phyloP scores from a whole-genome alignment of 257 asterid genomes.

The Capsicum chinense region DNA sequence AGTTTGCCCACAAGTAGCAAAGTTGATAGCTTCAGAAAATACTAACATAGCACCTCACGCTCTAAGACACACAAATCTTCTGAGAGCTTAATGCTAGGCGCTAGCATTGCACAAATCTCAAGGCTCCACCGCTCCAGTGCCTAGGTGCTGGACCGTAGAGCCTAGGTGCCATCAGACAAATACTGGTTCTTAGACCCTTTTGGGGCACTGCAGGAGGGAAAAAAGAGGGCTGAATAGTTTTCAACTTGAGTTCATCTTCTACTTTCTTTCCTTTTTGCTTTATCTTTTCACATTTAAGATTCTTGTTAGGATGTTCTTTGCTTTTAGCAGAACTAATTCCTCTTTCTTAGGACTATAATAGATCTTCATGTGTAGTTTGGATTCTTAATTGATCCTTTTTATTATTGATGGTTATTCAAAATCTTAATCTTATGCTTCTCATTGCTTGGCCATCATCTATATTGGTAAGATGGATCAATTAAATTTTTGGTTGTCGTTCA shows the following conservation, averaged over 20 bases:
- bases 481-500: constrained; percentile 13
- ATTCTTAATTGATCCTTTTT: constrained; percentile 29
- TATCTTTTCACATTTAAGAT: neutral
- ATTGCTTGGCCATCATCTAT: neutral
- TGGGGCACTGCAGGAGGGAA: neutral
- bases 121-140: neutral
- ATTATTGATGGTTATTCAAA: constrained; percentile 33
- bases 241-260: neutral
- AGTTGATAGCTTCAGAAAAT: neutral
- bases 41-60: neutral
- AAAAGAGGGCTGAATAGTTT: neutral
- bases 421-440: constrained; percentile 8
- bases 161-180: neutral
- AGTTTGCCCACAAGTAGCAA: neutral
- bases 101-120: neutral
- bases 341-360: constrained; percentile 6
- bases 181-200: constrained; percentile 1
- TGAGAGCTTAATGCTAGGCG: neutral
- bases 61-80: neutral
- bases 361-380: constrained; percentile 16
- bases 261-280: neutral
- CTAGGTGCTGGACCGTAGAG: neutral
- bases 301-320: constrained; percentile 1
- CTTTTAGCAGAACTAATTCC: constrained; percentile 5
- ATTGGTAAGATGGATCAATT: neutral